Evolutionary conservation across 169 alveolate genomes (phyloP).

Genomic region (Plasmodium falciparum): DNA sequence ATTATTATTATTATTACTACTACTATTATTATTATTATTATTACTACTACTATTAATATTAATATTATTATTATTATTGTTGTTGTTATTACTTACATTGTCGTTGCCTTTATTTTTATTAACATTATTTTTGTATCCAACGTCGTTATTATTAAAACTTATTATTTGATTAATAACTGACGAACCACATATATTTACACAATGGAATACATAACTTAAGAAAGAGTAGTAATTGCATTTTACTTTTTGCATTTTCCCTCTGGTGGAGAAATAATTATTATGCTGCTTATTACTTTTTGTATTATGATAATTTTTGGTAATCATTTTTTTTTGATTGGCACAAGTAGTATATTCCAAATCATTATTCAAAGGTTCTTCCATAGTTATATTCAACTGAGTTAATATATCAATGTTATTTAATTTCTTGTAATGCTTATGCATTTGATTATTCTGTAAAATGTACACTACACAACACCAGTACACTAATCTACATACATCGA

Average conservation of each 20-base stretch:
- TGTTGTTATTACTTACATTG: slow-evolving; percentile 23
- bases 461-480: slow-evolving; percentile 82
- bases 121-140: slow-evolving; percentile 8
- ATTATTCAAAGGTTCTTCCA: background rate
- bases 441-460: slow-evolving; percentile 36
- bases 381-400: slow-evolving; percentile 32
- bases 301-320: background rate
- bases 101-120: slow-evolving; percentile 36
- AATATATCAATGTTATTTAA: slow-evolving; percentile 55
- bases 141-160: slow-evolving; percentile 11
- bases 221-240: slow-evolving; percentile 53
- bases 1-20: slow-evolving; percentile 52
- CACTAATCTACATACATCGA: slow-evolving; percentile 88
- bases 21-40: slow-evolving; percentile 45
- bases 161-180: slow-evolving; percentile 59
- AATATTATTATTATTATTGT: slow-evolving; percentile 57
- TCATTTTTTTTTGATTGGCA: background rate
- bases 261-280: background rate
- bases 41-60: slow-evolving; percentile 30
- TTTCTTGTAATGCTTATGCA: slow-evolving; percentile 22
- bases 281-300: background rate
- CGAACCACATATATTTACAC: slow-evolving; percentile 64
- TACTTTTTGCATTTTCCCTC: slow-evolving; percentile 15
- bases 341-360: background rate
- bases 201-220: slow-evolving; percentile 39